Conservation (phyloP, 345 rosid genomes). For the Brassica napus region DNA sequence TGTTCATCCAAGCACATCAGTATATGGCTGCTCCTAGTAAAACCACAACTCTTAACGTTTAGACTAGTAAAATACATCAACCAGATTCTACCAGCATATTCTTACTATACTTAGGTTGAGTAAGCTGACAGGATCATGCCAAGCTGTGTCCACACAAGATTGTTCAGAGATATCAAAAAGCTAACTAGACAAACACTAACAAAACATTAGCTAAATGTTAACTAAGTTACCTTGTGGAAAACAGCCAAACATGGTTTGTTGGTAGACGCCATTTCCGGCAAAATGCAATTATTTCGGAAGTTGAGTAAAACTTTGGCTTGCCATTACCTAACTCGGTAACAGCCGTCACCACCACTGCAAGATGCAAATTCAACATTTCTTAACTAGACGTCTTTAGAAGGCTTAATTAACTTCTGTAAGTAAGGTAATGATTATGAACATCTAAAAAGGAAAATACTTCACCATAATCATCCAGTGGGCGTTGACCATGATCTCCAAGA, state of each 20-base stretch:
- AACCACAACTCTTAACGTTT: slow-evolving; percentile 8
- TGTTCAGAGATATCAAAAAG: background rate
- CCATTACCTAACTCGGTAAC: slow-evolving; percentile 89
- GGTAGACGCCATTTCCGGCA: slow-evolving; percentile 92
- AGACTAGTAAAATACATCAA: background rate
- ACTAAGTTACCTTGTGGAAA: slow-evolving; percentile 75
- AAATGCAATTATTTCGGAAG: slow-evolving; percentile 84
- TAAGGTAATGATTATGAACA: slow-evolving; percentile 6
- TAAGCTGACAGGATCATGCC: background rate
- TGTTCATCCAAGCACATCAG: slow-evolving; percentile 12
- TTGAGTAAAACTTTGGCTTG: slow-evolving; percentile 90
- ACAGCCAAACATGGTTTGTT: slow-evolving; percentile 89
- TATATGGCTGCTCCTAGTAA: background rate
- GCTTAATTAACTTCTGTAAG: slow-evolving; percentile 15
- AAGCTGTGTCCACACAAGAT: background rate
- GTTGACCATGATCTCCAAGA: slow-evolving; percentile 98
- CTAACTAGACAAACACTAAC: background rate
- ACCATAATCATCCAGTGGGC: slow-evolving; percentile 90
- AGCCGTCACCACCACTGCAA: slow-evolving; percentile 91
- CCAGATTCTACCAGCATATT: slow-evolving; percentile 10
- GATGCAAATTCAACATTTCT: slow-evolving; percentile 16
- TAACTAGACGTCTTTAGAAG: slow-evolving; percentile 6
- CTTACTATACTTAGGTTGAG: background rate
- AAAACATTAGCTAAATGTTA: background rate
- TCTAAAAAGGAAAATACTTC: background rate